phyloP scores from a whole-genome alignment of 768 basidiomycete species.

The Dioszegia aurantiaca region DNA sequence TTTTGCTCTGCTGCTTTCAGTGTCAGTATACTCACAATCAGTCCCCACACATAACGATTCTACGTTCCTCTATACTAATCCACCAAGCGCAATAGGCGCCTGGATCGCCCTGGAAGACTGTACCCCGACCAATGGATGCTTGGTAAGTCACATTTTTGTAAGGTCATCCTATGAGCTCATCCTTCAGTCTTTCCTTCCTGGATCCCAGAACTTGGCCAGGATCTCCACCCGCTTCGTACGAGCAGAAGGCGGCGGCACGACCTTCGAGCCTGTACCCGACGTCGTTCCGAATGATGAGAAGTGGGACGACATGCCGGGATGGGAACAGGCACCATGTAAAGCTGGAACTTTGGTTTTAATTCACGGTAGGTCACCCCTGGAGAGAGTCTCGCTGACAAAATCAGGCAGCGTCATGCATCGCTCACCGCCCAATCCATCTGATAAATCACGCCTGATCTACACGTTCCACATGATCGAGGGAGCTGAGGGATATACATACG shows the following conservation, averaged over 20 bases:
- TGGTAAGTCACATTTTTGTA: constrained; percentile 27
- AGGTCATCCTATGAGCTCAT: not conserved
- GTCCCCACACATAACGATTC: constrained; percentile 94
- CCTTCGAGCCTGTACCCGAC: constrained; percentile 65
- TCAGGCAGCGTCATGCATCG: constrained; percentile 73
- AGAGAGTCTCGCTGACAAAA: not conserved
- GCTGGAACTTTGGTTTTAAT: constrained; percentile 87
- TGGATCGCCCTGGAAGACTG: constrained; percentile 95
- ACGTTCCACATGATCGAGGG: constrained; percentile 77
- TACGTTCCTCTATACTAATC: constrained; percentile 77
- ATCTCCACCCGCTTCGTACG: constrained; percentile 85
- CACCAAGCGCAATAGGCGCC: constrained; percentile 86
- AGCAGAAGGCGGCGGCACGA: constrained; percentile 64
- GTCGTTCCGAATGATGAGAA: constrained; percentile 41
- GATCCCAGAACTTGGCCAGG: constrained; percentile 73
- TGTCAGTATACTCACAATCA: constrained; percentile 37
- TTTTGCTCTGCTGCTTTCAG: not conserved
- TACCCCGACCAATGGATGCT: constrained; percentile 56
- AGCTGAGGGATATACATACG: constrained; percentile 60
- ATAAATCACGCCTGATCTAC: constrained; percentile 77
- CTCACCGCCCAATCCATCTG: constrained; percentile 77
- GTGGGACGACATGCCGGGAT: constrained; percentile 47
- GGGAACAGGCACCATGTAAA: constrained; percentile 39
- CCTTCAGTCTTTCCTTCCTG: constrained; percentile 58
- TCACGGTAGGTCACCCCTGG: constrained; percentile 62